Evolutionary conservation across 2,329 filamentous ascomycete genomes (phyloP).

Genomic region (Xylariaceae sp.): DNA sequence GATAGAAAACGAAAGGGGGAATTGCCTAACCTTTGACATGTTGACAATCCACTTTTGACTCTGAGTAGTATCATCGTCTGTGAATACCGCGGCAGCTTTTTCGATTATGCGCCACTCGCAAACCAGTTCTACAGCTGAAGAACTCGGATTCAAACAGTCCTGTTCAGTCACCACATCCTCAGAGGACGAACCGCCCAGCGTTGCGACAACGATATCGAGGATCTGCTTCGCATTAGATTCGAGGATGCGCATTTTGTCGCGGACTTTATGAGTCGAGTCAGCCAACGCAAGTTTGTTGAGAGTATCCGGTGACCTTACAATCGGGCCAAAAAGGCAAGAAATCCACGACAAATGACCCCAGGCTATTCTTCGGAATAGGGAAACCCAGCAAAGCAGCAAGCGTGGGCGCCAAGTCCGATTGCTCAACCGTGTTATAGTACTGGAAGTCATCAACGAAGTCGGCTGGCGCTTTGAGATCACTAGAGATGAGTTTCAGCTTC

Average conservation of each 20-base stretch:
- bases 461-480: slow-evolving; percentile 46
- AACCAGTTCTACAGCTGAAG: slow-evolving; percentile 53
- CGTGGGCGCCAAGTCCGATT: slow-evolving; percentile 90
- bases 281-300: not conserved
- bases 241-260: slow-evolving; percentile 57
- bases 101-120: slow-evolving; percentile 59
- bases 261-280: slow-evolving; percentile 17
- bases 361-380: slow-evolving; percentile 81
- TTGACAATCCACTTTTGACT: slow-evolving; percentile 35
- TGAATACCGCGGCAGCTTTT: slow-evolving; percentile 15
- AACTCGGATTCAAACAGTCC: slow-evolving; percentile 35
- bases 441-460: slow-evolving; percentile 64
- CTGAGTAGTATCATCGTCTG: not conserved
- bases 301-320: slow-evolving; percentile 38
- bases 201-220: slow-evolving; percentile 66
- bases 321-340: slow-evolving; percentile 72
- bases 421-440: slow-evolving; percentile 81
- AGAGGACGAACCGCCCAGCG: slow-evolving; percentile 53
- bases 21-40: slow-evolving; percentile 39
- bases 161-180: slow-evolving; percentile 26
- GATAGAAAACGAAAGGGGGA: not conserved
- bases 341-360: slow-evolving; percentile 77
- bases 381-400: slow-evolving; percentile 81
- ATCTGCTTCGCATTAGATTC: slow-evolving; percentile 78
- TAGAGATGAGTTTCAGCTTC: slow-evolving; percentile 59